Conservation (phyloP, 768 basidiomycete species). For the Auricularia heimuer region DNA sequence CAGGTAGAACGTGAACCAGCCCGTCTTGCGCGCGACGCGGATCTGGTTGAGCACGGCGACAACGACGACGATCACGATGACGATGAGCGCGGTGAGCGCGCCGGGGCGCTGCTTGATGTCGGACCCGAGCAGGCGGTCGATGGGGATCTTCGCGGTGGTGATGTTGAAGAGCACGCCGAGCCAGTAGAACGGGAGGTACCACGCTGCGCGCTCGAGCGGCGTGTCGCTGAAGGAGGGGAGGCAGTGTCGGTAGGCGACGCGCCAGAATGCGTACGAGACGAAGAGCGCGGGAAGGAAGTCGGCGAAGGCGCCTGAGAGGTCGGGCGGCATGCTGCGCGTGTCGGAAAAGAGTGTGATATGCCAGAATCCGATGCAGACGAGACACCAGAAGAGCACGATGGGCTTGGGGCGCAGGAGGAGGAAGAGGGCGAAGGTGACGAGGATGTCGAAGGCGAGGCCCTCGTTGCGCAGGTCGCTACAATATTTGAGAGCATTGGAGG, state of each 20-base stretch:
- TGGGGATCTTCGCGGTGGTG: constrained; percentile 61
- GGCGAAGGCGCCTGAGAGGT: constrained; percentile 60
- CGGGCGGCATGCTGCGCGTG: constrained; percentile 54
- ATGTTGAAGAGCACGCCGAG: constrained; percentile 66
- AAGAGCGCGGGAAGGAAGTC: constrained; percentile 73
- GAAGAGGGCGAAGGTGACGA: constrained; percentile 58
- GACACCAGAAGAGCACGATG: constrained; percentile 60
- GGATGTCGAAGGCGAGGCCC: constrained; percentile 64
- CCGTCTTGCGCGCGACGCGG: constrained; percentile 75
- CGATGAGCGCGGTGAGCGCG: constrained; percentile 55
- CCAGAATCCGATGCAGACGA: constrained; percentile 83
- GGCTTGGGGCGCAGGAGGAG: constrained; percentile 62
- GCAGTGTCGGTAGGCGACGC: constrained; percentile 61
- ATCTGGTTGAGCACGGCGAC: constrained; percentile 62
- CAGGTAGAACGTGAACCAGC: constrained; percentile 70
- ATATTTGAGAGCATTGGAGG: constrained; percentile 39
- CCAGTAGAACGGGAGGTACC: constrained; percentile 75
- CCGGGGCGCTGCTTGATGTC: constrained; percentile 60
- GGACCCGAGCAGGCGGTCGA: constrained; percentile 60
- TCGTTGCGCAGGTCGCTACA: constrained; percentile 62
- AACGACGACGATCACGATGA: constrained; percentile 54
- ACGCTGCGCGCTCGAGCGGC: constrained; percentile 63
- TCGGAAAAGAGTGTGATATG: constrained; percentile 74
- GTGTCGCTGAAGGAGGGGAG: constrained; percentile 56
- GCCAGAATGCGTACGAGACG: constrained; percentile 72